These are phyloP conservation scores for Saturnispora kantuleensis DNA, from an alignment of 805 yeast genomes.

Conservation along the genomic window DNA sequence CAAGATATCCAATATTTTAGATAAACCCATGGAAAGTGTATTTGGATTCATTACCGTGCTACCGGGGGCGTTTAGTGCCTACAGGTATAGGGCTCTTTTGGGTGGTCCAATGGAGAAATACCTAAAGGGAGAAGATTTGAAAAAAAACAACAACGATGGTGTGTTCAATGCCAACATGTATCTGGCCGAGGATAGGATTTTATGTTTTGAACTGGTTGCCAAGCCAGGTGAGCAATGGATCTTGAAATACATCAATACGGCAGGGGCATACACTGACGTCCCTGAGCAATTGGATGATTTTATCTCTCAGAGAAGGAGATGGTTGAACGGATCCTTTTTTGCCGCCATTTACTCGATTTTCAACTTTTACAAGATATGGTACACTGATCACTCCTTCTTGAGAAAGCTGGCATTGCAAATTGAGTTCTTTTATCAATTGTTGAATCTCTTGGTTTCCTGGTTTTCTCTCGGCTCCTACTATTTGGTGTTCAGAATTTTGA, in stretches of 20 bases:
- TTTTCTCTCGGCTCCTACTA: conserved; percentile 86
- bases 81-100: conserved; percentile 70
- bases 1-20: conserved; percentile 88
- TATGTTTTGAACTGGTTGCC: conserved; percentile 93
- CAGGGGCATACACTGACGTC: conserved; percentile 91
- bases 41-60: conserved; percentile 92
- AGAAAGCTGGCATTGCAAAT: conserved; percentile 66
- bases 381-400: conserved; percentile 57
- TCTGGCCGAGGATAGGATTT: conserved; percentile 90
- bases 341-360: conserved; percentile 83
- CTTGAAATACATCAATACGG: conserved; percentile 75
- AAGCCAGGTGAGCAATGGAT: conserved; percentile 66
- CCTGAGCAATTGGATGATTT: conserved; percentile 83
- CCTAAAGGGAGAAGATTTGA: conserved; percentile 83
- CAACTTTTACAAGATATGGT: conserved; percentile 70
- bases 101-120: conserved; percentile 85
- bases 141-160: conserved; percentile 53
- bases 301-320: conserved; percentile 85
- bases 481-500: conserved; percentile 79
- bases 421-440: conserved; percentile 70
- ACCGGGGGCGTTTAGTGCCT: conserved; percentile 96
- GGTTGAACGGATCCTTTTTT: conserved; percentile 95
- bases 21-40: conserved; percentile 90
- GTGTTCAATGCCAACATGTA: conserved; percentile 94
- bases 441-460: conserved; percentile 78